Conservation (phyloP, 352 stramenopile genomes). For the Phytophthora palmivora region DNA sequence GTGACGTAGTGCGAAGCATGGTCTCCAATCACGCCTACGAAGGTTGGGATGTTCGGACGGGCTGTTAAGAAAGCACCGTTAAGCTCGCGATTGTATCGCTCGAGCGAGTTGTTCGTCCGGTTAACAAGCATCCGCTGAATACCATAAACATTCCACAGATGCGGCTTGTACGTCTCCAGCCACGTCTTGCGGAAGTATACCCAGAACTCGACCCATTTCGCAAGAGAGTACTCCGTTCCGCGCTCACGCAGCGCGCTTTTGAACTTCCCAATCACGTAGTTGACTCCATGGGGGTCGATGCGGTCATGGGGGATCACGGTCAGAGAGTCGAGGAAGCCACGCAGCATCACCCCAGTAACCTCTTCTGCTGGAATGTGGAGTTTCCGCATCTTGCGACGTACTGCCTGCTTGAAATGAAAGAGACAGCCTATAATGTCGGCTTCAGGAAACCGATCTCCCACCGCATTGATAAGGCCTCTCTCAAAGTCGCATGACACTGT, state of each 20-base stretch:
- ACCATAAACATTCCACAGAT: conserved; percentile 24
- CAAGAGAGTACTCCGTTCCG: neutral
- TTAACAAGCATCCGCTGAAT: conserved; percentile 16
- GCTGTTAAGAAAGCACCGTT: conserved; percentile 17
- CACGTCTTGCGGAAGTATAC: conserved; percentile 29
- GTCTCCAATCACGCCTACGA: conserved; percentile 21
- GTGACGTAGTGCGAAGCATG: conserved; percentile 9
- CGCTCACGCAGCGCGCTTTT: neutral
- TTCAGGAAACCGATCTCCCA: conserved; percentile 17
- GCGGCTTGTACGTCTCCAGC: conserved; percentile 12
- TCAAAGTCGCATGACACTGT: conserved; percentile 33
- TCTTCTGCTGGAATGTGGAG: conserved; percentile 7
- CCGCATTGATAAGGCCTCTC: conserved; percentile 19
- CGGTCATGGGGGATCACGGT: conserved; percentile 2
- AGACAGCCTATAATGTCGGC: conserved; percentile 20
- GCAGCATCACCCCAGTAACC: conserved; percentile 1
- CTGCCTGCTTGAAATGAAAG: conserved; percentile 36
- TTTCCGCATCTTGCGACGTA: conserved; percentile 17
- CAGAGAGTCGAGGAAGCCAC: conserved; percentile 8
- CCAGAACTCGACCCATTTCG: conserved; percentile 10
- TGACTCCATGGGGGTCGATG: conserved; percentile 9
- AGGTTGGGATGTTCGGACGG: conserved; percentile 14
- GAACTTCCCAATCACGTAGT: neutral
- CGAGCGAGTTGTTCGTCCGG: conserved; percentile 30
- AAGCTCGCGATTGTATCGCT: conserved; percentile 31